Evolutionary conservation across 129 eudicot genomes (phyloP), one percentile per base, ranked within the genome.

Genomic region (Ambrosia trifida): DNA sequence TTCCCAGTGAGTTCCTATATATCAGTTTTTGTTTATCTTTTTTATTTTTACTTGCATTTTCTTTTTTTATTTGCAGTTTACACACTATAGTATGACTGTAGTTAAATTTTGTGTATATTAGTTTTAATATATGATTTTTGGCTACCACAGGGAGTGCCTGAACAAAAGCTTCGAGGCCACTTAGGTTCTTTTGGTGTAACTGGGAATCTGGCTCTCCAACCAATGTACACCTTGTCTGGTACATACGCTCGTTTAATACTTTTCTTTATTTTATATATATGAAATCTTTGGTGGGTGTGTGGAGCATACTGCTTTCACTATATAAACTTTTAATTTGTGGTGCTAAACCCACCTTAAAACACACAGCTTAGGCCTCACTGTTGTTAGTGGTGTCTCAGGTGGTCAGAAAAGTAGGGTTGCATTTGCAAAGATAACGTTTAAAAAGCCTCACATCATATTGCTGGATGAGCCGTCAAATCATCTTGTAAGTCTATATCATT

Each of bases 361-460:
- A 69, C 33, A 31, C 65, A 59, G 20, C 51, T 11, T 56, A 47
- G 67, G 53, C 19, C 63, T 51, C 74, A 52, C 76, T 78, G 75
- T 31, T 73, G 38, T 73, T 64, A 14, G 67, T 85, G 72, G 40
- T 64, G 40, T 69, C 14, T 24, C 93, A 94, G 99, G 99, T 90
- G 97, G 99, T 84, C 99, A 94, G 84, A 94, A 94, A 81, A 94
- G 97, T 78, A 90, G 99, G 72, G 97, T 94, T 61, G 99, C 99
- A 76, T 94, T 94, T 86, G 90, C 99, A 24, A 94, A 89, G 86
- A 94, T 94, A 77, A 94, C 99, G 57, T 94, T 90, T 89, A 94
- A 87, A 66, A 94, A 90, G 73, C 99, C 99, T 59, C 99, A 94
- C 72, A 85, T 94, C 68, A 84, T 94, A 67, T 79, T 94, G 77